Evolutionary conservation across 495 filamentous ascomycete genomes (phyloP).

Genomic region (Xylaria nigripes): DNA sequence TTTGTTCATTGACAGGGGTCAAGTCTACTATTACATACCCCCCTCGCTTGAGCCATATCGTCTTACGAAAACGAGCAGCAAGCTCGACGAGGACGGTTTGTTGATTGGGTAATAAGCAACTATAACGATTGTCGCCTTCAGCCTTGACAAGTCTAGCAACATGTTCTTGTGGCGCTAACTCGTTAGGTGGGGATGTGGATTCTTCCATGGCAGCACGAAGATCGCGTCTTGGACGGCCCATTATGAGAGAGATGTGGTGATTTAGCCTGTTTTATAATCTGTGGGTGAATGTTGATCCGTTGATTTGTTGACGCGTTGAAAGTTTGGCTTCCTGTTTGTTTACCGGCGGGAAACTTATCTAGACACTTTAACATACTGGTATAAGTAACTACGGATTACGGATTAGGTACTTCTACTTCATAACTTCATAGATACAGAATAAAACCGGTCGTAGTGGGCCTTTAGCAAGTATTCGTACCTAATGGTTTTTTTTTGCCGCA

Average conservation of each 20-base stretch:
- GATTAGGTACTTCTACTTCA: no score
- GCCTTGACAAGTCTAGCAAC: slow-evolving; percentile 71
- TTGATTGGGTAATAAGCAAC: slow-evolving; percentile 51
- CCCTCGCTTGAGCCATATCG: slow-evolving; percentile 81
- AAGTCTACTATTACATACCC: slow-evolving; percentile 81
- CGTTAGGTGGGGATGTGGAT: slow-evolving; percentile 63
- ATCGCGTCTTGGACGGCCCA: slow-evolving; percentile 69
- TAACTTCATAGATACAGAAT: no score
- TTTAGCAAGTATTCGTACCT: no score
- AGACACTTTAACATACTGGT: no score
- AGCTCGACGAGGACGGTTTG: slow-evolving; percentile 68
- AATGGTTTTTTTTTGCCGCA: not conserved
- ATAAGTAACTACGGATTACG: no score
- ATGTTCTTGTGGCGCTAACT: slow-evolving; percentile 53
- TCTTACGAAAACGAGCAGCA: slow-evolving; percentile 71
- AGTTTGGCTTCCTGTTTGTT: not conserved
- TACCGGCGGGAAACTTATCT: not conserved
- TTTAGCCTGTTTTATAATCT: not conserved
- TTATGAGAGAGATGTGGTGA: slow-evolving; percentile 23
- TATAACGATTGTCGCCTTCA: slow-evolving; percentile 82
- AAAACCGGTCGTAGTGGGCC: no score
- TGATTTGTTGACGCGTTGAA: not conserved
- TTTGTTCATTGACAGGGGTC: slow-evolving; percentile 48
- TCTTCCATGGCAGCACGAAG: slow-evolving; percentile 65
- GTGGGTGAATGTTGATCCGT: not conserved